phyloP scores from a whole-genome alignment of 2,329 filamentous ascomycete genomes.

The Corynespora cassiicola region DNA sequence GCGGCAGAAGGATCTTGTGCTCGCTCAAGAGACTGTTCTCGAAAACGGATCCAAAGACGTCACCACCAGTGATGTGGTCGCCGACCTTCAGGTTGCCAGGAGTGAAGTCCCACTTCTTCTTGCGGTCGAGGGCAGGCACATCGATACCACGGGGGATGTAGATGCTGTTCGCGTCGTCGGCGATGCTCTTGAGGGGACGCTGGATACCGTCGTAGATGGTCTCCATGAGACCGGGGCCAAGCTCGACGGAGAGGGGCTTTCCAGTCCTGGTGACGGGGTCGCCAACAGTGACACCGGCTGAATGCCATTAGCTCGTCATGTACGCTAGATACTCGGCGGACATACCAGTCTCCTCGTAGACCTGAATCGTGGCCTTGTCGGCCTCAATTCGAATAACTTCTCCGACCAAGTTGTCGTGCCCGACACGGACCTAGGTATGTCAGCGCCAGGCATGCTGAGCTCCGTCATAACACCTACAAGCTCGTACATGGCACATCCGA shows the following conservation, averaged over 20 bases:
- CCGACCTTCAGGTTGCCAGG: slow-evolving; percentile 86
- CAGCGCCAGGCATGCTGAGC: slow-evolving; percentile 9
- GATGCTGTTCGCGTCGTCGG: slow-evolving; percentile 80
- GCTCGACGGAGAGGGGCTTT: slow-evolving; percentile 96
- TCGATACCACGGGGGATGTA: slow-evolving; percentile 97
- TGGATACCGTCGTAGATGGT: slow-evolving; percentile 99
- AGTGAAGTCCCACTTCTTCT: slow-evolving; percentile 96
- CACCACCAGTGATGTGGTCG: slow-evolving; percentile 95
- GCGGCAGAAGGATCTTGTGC: slow-evolving; percentile 92
- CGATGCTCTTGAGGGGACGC: slow-evolving; percentile 86
- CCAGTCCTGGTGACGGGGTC: slow-evolving; percentile 90
- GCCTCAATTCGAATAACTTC: slow-evolving; percentile 98
- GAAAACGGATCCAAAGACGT: slow-evolving; percentile 92
- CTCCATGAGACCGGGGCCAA: slow-evolving; percentile 95
- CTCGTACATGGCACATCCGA: slow-evolving; percentile 99
- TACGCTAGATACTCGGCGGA: not conserved
- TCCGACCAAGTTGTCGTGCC: slow-evolving; percentile 88
- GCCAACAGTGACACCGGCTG: slow-evolving; percentile 93
- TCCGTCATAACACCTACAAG: slow-evolving; percentile 65
- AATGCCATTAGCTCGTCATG: slow-evolving; percentile 22
- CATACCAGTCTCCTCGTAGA: slow-evolving; percentile 97
- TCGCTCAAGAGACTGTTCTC: slow-evolving; percentile 95
- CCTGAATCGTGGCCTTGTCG: slow-evolving; percentile 96
- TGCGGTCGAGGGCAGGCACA: slow-evolving; percentile 84
- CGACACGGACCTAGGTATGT: slow-evolving; percentile 77